phyloP scores from a whole-genome alignment of 768 basidiomycete species.

The Xerocomellus dryophilus region DNA sequence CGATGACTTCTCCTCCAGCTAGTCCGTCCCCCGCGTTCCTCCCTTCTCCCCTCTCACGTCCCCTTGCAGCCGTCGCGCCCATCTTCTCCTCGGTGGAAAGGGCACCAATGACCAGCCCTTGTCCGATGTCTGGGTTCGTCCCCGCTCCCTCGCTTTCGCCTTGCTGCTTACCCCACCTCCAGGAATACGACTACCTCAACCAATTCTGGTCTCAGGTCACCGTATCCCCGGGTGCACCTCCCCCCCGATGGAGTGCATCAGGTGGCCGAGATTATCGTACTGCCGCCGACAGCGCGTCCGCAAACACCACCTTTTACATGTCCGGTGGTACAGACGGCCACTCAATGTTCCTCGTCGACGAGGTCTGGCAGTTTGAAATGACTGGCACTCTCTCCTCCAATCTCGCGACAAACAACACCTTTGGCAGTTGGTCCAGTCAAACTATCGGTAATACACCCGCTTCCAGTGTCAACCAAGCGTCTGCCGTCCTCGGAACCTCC shows the following conservation, averaged over 20 bases:
- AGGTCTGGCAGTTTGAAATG: slow-evolving; percentile 69
- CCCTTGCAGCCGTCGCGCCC: slow-evolving; percentile 59
- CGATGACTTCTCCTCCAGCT: slow-evolving; percentile 75
- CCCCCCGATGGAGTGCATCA: slow-evolving; percentile 65
- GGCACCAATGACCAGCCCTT: slow-evolving; percentile 51
- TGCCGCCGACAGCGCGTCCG: slow-evolving; percentile 18
- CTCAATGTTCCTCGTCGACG: slow-evolving; percentile 47
- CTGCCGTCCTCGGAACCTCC: slow-evolving; percentile 52
- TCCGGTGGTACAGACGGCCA: slow-evolving; percentile 63
- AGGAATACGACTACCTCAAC: slow-evolving; percentile 77
- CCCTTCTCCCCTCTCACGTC: slow-evolving; percentile 10
- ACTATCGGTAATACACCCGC: slow-evolving; percentile 36
- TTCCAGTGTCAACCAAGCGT: slow-evolving; percentile 46
- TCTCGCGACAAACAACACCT: slow-evolving; percentile 41
- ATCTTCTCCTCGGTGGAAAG: slow-evolving; percentile 72
- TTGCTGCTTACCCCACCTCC: slow-evolving; percentile 9
- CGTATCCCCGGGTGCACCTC: slow-evolving; percentile 51
- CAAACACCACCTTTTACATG: slow-evolving; percentile 72
- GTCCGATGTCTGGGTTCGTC: slow-evolving; percentile 71
- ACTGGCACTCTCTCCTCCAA: slow-evolving; percentile 74
- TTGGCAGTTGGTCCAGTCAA: slow-evolving; percentile 59
- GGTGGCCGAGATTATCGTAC: slow-evolving; percentile 71
- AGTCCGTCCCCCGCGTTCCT: slow-evolving; percentile 48
- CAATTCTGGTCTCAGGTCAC: slow-evolving; percentile 71
- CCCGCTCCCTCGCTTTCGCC: neutral